phyloP scores from a whole-genome alignment of 2,329 filamentous ascomycete species.

The Aphanocladium album region DNA sequence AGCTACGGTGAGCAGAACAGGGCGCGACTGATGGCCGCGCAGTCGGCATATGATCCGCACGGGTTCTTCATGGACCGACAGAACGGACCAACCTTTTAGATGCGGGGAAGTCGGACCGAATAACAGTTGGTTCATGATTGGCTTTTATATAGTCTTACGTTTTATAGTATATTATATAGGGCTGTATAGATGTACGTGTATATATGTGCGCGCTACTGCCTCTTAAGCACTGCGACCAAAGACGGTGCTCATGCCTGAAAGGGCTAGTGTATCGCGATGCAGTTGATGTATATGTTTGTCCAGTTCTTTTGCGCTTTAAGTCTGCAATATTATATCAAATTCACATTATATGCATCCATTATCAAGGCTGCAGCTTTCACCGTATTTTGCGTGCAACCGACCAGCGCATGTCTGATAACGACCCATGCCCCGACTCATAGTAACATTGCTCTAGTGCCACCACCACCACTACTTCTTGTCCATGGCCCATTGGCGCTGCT shows the following conservation, averaged over 20 bases:
- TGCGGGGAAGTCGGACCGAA: neutral
- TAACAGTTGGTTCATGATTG: too few species aligned
- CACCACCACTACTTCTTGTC: too few species aligned
- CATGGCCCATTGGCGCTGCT: too few species aligned
- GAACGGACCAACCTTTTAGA: slow-evolving; percentile 6
- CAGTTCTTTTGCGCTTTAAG: too few species aligned
- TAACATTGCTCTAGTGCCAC: too few species aligned
- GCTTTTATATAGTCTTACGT: neutral
- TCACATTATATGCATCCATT: too few species aligned
- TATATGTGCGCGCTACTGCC: neutral
- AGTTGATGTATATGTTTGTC: neutral
- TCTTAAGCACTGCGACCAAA: neutral
- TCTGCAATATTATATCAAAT: too few species aligned
- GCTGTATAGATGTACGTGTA: neutral
- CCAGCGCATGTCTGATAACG: too few species aligned
- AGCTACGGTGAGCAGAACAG: slow-evolving; percentile 18
- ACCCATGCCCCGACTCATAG: too few species aligned
- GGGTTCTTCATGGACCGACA: slow-evolving; percentile 13
- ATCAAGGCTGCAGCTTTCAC: too few species aligned
- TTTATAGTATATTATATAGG: neutral
- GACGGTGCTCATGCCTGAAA: neutral
- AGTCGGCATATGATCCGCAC: slow-evolving; percentile 15
- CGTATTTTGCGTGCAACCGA: too few species aligned
- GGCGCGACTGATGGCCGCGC: slow-evolving; percentile 12
- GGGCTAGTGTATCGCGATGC: neutral